These are phyloP conservation scores for Cladorrhinum sp. DNA, from an alignment of 2,329 filamentous ascomycete species.

Conservation along the genomic window DNA sequence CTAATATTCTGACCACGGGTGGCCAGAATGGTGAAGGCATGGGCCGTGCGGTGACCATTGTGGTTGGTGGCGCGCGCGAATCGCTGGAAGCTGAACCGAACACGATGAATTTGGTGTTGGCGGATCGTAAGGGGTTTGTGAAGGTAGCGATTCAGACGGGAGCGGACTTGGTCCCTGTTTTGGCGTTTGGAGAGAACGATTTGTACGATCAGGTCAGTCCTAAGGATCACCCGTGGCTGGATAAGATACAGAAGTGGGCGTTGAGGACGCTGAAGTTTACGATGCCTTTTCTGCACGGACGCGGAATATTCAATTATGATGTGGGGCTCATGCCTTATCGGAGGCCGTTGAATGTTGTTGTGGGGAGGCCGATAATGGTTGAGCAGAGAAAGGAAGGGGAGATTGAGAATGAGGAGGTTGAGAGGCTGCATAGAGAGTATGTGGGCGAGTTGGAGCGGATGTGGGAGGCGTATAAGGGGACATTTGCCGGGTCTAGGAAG, in stretches of 20 bases:
- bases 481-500: constrained; percentile 61
- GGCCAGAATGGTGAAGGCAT: constrained; percentile 76
- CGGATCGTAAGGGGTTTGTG: constrained; percentile 84
- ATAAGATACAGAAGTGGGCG: constrained; percentile 76
- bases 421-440: constrained; percentile 77
- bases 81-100: constrained; percentile 84
- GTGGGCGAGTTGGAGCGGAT: constrained; percentile 69
- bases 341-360: constrained; percentile 81
- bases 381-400: constrained; percentile 46
- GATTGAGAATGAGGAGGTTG: constrained; percentile 71
- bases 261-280: constrained; percentile 91
- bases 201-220: constrained; percentile 87
- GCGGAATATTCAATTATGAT: constrained; percentile 96
- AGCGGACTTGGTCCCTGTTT: constrained; percentile 89
- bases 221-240: constrained; percentile 72
- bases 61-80: constrained; percentile 88
- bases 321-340: constrained; percentile 95
- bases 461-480: constrained; percentile 76
- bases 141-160: constrained; percentile 89
- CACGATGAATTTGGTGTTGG: constrained; percentile 72
- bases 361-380: constrained; percentile 77
- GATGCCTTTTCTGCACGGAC: constrained; percentile 81
- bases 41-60: constrained; percentile 95
- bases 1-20: constrained; percentile 79
- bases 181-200: constrained; percentile 94